Percentiles rank a stretch among this genome's conserved stretches.
Evolutionary conservation across 306 rosid species (phyloP).

Genomic region (Castanea crenata): DNA sequence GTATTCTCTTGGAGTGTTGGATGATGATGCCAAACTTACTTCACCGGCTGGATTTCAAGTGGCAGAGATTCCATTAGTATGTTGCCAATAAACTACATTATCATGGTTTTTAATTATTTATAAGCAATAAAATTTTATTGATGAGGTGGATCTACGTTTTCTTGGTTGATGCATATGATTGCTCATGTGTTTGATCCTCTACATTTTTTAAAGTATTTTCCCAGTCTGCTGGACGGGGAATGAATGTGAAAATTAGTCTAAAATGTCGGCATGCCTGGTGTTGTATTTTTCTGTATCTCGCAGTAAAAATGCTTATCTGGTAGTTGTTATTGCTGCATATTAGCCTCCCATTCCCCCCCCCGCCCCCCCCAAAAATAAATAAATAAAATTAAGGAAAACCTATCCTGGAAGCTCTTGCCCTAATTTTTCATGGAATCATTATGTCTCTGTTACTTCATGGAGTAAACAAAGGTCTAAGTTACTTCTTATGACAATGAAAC

Average conservation of each 20-base stretch:
- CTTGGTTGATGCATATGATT: background rate
- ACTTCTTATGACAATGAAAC: background rate
- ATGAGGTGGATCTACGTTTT: too few relatives aligned
- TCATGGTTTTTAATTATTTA: too few relatives aligned
- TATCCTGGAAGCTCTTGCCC: background rate
- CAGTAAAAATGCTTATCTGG: too few relatives aligned
- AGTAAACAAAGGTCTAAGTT: too few relatives aligned
- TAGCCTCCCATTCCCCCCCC: background rate
- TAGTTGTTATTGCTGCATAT: background rate
- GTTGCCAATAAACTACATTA: constrained; percentile 19
- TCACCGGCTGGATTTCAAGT: constrained; percentile 94
- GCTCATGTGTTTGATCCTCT: background rate
- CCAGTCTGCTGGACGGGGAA: background rate
- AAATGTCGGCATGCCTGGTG: background rate
- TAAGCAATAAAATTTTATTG: too few relatives aligned
- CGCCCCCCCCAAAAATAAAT: background rate
- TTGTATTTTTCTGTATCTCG: background rate
- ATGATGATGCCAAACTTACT: constrained; percentile 92
- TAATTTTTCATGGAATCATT: background rate
- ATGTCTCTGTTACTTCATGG: background rate
- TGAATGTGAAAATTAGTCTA: background rate
- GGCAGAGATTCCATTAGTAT: constrained; percentile 94
- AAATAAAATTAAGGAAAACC: background rate
- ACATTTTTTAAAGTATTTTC: background rate
- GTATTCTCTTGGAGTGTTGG: constrained; percentile 83